A percentile compares a stretch with the other conserved stretches of the same genome.
Evolutionary conservation across 2,329 filamentous ascomycete genomes (phyloP).

Genomic region (Cryphonectria japonica): DNA sequence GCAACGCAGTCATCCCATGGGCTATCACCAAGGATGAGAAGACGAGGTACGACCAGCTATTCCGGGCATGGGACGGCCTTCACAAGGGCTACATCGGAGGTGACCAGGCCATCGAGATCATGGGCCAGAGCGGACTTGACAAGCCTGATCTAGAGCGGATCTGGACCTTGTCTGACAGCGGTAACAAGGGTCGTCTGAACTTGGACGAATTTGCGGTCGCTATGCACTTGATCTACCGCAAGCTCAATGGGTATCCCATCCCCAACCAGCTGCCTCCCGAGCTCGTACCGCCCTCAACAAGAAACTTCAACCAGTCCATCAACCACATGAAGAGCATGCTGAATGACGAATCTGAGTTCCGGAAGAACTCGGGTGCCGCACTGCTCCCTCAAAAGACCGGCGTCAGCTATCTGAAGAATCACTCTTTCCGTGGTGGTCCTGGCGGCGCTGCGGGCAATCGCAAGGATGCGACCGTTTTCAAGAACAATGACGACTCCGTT

Average conservation of each 20-base stretch:
- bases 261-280: conserved; percentile 87
- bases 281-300: conserved; percentile 90
- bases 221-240: conserved; percentile 98
- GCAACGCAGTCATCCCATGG: conserved; percentile 96
- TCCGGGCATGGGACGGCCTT: conserved; percentile 95
- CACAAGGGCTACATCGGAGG: conserved; percentile 91
- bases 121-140: conserved; percentile 92
- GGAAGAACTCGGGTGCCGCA: conserved; percentile 87
- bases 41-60: conserved; percentile 91
- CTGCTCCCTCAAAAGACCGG: conserved; percentile 94
- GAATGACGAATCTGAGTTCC: conserved; percentile 83
- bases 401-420: conserved; percentile 96
- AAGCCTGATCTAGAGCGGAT: conserved; percentile 88
- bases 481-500: conserved; percentile 91
- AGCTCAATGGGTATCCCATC: conserved; percentile 92
- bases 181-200: conserved; percentile 92
- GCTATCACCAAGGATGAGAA: conserved; percentile 99
- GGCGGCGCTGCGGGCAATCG: conserved; percentile 63
- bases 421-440: conserved; percentile 76
- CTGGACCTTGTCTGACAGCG: conserved; percentile 92
- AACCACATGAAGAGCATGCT: conserved; percentile 90
- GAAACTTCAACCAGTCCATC: conserved; percentile 91
- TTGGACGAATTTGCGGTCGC: conserved; percentile 97
- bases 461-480: conserved; percentile 95
- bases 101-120: conserved; percentile 93